Base-by-base conservation (phyloP, 2,329 filamentous ascomycete species). In the Fusarium keratoplasticum region DNA sequence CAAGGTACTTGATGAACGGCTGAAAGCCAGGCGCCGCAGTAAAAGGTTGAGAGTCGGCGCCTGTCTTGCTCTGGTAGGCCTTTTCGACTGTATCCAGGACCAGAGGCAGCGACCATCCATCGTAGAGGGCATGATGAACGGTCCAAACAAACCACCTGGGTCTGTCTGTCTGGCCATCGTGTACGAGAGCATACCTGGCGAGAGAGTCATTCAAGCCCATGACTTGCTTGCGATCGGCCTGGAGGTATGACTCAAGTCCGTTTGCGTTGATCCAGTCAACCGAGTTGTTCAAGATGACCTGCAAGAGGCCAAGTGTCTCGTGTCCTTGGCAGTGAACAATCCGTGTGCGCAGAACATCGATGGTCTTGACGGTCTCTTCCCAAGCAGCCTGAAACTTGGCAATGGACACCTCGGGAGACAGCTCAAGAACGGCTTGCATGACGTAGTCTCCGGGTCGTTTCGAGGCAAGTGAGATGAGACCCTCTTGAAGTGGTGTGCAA, bases 401-500 rank as follows among this genome's bases (percentile, higher is more conserved):
- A 3, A 67, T 27, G 7, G 22, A 14, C 36, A 38, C 4, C 2
- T n/a, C 11, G 1, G 82, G 71, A 16, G 73, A 67, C 14, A 80
- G 67, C 3, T 67, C 38, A 6, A 62, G 38, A 10, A 76, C 78
- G 22, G 78, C 71, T 40, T 80, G 78, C 5, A 80, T 79, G 13
- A 85, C 77, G 47, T 86, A 87, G 1, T 81, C 80, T 3, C 82
- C 83, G 0, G 76, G 60, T 14, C 81, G 75, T 42, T 80, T 80
- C n/a, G 72, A 76, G 1, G 83, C 78, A 1, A 84, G 68, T 0
- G 83, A 80, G 25, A 86, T 74, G 1, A 86, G 76, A 4, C 83
- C 83, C 63, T 83, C 82, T 61, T 86, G 85, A 1, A 86, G 76
- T 2, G 81, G 78, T 6, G 82, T 83, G 73, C 83, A 85, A 10